These are phyloP conservation scores for Chondrostereum purpureum DNA, from an alignment of 1,284 basidiomycete genomes.

Conservation along the genomic window DNA sequence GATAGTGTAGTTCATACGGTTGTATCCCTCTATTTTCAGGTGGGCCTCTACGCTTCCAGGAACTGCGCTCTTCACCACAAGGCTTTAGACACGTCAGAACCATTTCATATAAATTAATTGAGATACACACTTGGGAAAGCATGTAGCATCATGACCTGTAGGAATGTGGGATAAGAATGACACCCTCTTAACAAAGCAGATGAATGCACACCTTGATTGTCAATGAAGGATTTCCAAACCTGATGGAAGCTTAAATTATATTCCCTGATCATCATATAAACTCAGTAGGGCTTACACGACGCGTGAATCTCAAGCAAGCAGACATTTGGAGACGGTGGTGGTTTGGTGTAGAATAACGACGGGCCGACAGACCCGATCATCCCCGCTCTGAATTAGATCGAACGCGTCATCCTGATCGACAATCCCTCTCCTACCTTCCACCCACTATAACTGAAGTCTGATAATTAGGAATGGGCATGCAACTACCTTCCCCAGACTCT, in stretches of 20 bases:
- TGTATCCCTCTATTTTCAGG: conserved; percentile 66
- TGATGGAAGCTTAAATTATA: conserved; percentile 20
- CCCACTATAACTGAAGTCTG: conserved; percentile 2
- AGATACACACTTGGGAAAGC: conserved; percentile 64
- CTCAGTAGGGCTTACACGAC: conserved; percentile 40
- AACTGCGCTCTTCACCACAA: conserved; percentile 53
- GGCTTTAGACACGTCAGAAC: conserved; percentile 30
- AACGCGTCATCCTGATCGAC: background rate
- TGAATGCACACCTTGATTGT: conserved; percentile 54
- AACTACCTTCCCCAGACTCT: conserved; percentile 35
- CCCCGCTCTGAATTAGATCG: too few relatives aligned
- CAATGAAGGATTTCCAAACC: conserved; percentile 79
- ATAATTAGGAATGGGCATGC: conserved; percentile 37
- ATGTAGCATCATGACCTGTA: conserved; percentile 69
- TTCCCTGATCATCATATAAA: conserved; percentile 1
- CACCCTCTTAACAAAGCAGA: too few relatives aligned
- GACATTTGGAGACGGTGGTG: background rate
- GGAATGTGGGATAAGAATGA: too few relatives aligned
- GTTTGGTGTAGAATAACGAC: background rate
- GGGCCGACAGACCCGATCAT: background rate
- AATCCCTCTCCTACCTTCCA: background rate
- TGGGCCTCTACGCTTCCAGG: conserved; percentile 64
- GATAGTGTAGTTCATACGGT: conserved; percentile 40
- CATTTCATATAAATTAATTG: conserved; percentile 4
- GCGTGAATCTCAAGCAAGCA: conserved; percentile 54